Conservation (phyloP, 768 basidiomycete species). For the Pleurotus cornucopiae region DNA sequence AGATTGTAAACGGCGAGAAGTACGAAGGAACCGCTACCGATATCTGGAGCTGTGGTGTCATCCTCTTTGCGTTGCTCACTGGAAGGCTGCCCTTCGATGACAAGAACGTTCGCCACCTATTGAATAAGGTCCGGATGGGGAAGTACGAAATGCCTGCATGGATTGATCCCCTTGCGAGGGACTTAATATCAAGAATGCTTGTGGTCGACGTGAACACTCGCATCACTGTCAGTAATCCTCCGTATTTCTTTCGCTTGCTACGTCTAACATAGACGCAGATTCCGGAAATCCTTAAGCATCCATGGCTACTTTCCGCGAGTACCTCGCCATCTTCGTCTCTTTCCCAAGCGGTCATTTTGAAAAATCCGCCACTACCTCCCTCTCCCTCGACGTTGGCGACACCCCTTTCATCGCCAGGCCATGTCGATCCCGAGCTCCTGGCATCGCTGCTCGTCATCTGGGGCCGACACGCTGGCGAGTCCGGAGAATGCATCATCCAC, state of each 20-base stretch:
- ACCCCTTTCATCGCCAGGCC: conserved; percentile 61
- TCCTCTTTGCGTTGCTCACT: conserved; percentile 85
- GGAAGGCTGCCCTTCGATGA: conserved; percentile 94
- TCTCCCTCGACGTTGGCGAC: conserved; percentile 64
- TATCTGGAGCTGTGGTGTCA: conserved; percentile 96
- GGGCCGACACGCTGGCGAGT: conserved; percentile 58
- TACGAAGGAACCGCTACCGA: conserved; percentile 90
- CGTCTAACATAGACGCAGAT: conserved; percentile 47
- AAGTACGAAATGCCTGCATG: conserved; percentile 79
- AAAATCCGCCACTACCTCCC: conserved; percentile 46
- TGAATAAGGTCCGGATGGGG: conserved; percentile 84
- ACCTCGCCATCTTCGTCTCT: conserved; percentile 25
- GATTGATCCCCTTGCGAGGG: conserved; percentile 79
- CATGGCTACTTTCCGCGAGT: conserved; percentile 66
- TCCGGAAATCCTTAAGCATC: conserved; percentile 78
- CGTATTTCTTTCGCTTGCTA: conserved; percentile 1
- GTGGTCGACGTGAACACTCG: conserved; percentile 77
- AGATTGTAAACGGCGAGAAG: conserved; percentile 88
- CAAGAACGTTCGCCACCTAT: conserved; percentile 71
- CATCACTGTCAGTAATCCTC: conserved; percentile 61
- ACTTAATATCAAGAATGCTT: conserved; percentile 84
- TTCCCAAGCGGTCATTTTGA: conserved; percentile 15
- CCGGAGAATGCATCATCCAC: conserved; percentile 44
- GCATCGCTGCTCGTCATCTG: conserved; percentile 79
- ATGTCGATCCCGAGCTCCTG: conserved; percentile 76